A percentile compares a stretch with the other conserved stretches of the same genome.
These are phyloP conservation scores for Physaria fendleri DNA, from an alignment of 345 rosid species.

Conservation along the genomic window DNA sequence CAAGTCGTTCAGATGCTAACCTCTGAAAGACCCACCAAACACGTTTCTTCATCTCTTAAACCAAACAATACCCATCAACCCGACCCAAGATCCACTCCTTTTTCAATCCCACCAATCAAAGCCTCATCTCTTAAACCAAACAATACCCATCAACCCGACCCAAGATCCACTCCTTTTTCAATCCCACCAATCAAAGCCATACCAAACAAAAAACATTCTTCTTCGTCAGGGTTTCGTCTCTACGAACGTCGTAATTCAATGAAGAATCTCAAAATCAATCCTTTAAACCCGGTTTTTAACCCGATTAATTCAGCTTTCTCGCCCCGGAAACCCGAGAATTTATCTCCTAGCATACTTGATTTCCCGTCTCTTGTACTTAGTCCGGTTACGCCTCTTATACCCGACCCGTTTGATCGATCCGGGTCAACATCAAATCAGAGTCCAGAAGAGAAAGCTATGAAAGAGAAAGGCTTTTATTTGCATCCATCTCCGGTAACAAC, in stretches of 20 bases:
- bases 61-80: slow-evolving; percentile 31
- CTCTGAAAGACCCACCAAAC: slow-evolving; percentile 44
- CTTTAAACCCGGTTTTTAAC: slow-evolving; percentile 46
- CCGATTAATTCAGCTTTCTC: slow-evolving; percentile 49
- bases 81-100: slow-evolving; percentile 38
- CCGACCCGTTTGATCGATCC: slow-evolving; percentile 87
- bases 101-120: slow-evolving; percentile 89
- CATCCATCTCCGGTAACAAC: slow-evolving; percentile 88
- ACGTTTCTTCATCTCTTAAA: slow-evolving; percentile 29
- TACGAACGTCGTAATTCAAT: slow-evolving; percentile 89
- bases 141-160: slow-evolving; percentile 33
- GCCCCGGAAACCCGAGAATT: slow-evolving; percentile 71
- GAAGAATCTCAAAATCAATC: slow-evolving; percentile 82
- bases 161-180: slow-evolving; percentile 38
- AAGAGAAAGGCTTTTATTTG: slow-evolving; percentile 79
- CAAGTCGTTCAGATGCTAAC: slow-evolving; percentile 98
- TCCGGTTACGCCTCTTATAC: slow-evolving; percentile 87
- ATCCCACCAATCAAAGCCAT: slow-evolving; percentile 93
- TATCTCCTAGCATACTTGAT: slow-evolving; percentile 88
- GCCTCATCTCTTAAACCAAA: slow-evolving; percentile 37
- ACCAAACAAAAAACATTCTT: slow-evolving; percentile 60
- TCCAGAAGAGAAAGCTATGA: slow-evolving; percentile 72
- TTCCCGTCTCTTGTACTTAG: slow-evolving; percentile 78
- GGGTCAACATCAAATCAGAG: slow-evolving; percentile 32
- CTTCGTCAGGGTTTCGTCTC: slow-evolving; percentile 72